Evolutionary conservation across 371 early-diverging fungal genomes (phyloP), one percentile per base, ranked within the genome.

Genomic region (Cladochytrium tenue): DNA sequence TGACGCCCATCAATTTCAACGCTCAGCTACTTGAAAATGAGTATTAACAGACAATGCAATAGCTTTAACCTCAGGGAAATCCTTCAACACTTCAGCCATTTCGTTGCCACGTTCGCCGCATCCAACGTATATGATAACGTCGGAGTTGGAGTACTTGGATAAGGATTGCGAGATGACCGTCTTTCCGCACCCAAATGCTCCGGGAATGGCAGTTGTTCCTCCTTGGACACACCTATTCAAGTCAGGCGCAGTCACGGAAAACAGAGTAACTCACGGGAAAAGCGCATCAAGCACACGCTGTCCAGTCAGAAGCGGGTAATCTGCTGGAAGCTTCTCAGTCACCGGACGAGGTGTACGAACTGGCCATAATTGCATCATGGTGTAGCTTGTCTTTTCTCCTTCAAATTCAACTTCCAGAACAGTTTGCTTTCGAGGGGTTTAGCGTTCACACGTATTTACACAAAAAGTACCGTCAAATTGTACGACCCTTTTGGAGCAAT

Each of bases 41-140:
- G 15, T 2, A 31, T 35, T 17, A 27, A 53, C 27, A 56, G n/a
- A n/a, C 34, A 51, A 53, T 52, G 31, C 52, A 20, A n/a, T 25
- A 30, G 72, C 7, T 15, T 27, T 59, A 43, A 87, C 82, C 76
- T 93, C 90, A 28, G 99, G 99, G 91, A 99, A 99, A 76, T 99
- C 99, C 98, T 97, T 97, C 77, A 99, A 86, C 58, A 99, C 99
- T 87, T 99, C 99, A 75, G 99, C 98, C 99, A 99, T 99, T 78
- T 99, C 99, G 71, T 99, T 99, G 66, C 99, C 99, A 78, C 99
- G 92, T 82, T 99, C 99, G 71, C 99, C 99, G 73, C 95, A 76
- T 43, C 99, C 99, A 63, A 99, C 99, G 79, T 99, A 99, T 62
- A 99, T 94, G 81, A 99, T 99, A 62, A 98, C 88, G 80, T 99